Percentiles rank a stretch among this genome's conserved stretches.
Conservation (phyloP, 2,329 filamentous ascomycete species). For the Parastagonospora avenae region DNA sequence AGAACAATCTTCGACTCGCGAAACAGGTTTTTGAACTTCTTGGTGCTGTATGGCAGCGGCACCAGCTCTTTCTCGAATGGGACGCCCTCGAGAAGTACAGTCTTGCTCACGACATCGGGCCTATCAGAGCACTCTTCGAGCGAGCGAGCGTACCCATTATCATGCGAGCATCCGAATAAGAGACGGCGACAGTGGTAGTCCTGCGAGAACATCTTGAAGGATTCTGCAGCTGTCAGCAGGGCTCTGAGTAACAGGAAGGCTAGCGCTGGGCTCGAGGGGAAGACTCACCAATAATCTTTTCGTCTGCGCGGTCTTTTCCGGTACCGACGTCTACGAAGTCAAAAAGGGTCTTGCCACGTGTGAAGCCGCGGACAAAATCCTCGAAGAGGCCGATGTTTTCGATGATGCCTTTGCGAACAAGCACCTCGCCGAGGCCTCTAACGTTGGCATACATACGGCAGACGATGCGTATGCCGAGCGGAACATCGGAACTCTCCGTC, state of each 20-base stretch:
- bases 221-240: conserved; percentile 47
- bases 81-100: conserved; percentile 63
- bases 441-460: conserved; percentile 61
- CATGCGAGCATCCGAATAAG: conserved; percentile 63
- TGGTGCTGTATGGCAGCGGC: conserved; percentile 55
- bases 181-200: conserved; percentile 66
- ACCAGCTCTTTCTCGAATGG: conserved; percentile 61
- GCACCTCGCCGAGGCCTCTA: conserved; percentile 56
- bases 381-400: conserved; percentile 51
- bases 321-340: conserved; percentile 54
- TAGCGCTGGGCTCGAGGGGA: neutral
- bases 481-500: conserved; percentile 42
- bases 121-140: conserved; percentile 58
- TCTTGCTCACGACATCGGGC: conserved; percentile 50
- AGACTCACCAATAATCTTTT: conserved; percentile 55
- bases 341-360: conserved; percentile 53
- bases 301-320: conserved; percentile 54
- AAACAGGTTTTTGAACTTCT: conserved; percentile 60
- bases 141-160: conserved; percentile 59
- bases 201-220: conserved; percentile 60
- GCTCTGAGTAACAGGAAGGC: neutral
- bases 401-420: conserved; percentile 53
- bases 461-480: conserved; percentile 53
- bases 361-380: conserved; percentile 63
- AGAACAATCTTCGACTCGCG: conserved; percentile 55